phyloP scores from a whole-genome alignment of 768 basidiomycete species.

The Boletus pseudopeckii region DNA sequence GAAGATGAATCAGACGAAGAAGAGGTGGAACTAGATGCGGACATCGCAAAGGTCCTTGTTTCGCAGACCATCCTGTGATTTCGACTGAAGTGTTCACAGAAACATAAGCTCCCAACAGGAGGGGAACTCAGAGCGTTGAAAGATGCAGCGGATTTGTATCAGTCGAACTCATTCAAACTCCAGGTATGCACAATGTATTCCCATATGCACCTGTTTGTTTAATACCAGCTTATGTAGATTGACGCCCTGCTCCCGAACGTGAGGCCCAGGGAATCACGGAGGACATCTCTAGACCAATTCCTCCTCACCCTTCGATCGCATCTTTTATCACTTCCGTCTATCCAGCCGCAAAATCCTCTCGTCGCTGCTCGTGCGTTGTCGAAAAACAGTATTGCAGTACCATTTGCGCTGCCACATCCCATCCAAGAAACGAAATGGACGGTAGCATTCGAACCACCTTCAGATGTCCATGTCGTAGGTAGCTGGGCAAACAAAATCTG shows the following conservation, averaged over 20 bases:
- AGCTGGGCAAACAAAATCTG: constrained; percentile 81
- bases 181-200: constrained; percentile 49
- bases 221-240: constrained; percentile 49
- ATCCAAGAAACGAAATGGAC: constrained; percentile 86
- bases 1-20: constrained; percentile 9
- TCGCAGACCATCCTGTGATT: background rate
- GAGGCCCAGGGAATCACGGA: constrained; percentile 54
- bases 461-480: constrained; percentile 74
- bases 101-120: constrained; percentile 57
- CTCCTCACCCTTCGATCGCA: constrained; percentile 65
- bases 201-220: background rate
- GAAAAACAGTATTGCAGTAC: constrained; percentile 57
- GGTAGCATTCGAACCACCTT: constrained; percentile 74
- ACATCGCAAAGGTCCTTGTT: constrained; percentile 15
- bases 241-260: constrained; percentile 78
- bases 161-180: constrained; percentile 79
- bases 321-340: constrained; percentile 55
- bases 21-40: background rate
- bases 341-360: constrained; percentile 62
- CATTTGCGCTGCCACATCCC: constrained; percentile 67
- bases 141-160: constrained; percentile 70
- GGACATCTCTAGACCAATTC: constrained; percentile 61
- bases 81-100: constrained; percentile 9
- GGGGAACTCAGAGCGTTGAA: constrained; percentile 69
- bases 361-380: constrained; percentile 54